Base-by-base conservation (phyloP, 306 rosid genomes). In the Citrullus mucosospermus region DNA sequence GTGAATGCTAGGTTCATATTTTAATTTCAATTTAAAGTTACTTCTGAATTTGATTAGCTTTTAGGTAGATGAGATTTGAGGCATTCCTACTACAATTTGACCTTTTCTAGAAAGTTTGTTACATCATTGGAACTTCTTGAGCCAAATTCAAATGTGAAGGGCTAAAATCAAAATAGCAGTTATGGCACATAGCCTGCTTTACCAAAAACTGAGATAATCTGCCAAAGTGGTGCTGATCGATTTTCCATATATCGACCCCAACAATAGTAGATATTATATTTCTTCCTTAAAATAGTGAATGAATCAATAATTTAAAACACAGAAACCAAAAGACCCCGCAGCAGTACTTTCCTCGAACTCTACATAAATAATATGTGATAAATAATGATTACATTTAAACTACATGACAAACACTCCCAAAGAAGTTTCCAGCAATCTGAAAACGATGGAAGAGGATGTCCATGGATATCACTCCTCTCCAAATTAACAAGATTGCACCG, bases 361-460 rank as follows among this genome's bases (percentile, higher is more conserved):
- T 43, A 69, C 9, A 72, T 43, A 72, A 71, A 46, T 50, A 50
- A 48, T 46, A 72, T 41, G 15, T 43, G 20, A 68, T 50, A 50
- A 50, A 14, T 9, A 46, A 25, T 6, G 60, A 28, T 10, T 46
- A 72, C 8, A 48, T 15, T 44, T 3, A 55, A 34, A 53, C 65
- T 36, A 54, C 78, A 32, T 32, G 63, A 5, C 61, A 18, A 11
- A 17, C 28, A 55, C 4, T 17, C 28, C 65, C 28, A 25, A 25
- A 75, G 78, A 48, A 74, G 48, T 18, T 74, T 74, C 44, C 78
- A 74, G 78, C 30, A 2, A 72, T 72, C 60, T 32, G 62, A 74
- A 46, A 72, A 30, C 78, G 39, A 72, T 50, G 53, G 38, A 48
- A 48, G 16, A 53, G 62, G 6, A 53, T 16, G 46, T 53, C 44